Base-by-base conservation (phyloP, 2,329 filamentous ascomycete species). In the Aureobasidium sp. region DNA sequence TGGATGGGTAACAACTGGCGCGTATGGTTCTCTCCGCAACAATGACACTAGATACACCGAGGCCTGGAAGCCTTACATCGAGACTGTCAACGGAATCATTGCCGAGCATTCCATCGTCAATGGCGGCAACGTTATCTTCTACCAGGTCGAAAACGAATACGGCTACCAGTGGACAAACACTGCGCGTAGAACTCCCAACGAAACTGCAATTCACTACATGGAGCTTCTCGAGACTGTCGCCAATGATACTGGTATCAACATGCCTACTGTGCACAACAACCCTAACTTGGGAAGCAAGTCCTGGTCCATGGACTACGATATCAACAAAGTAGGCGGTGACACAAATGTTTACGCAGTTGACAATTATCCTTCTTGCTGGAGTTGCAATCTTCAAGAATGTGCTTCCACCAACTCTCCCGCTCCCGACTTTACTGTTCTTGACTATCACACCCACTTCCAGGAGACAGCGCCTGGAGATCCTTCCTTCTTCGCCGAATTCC, bases 341-440 rank as follows among this genome's bases (percentile, higher is more conserved):
- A 79, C 86, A 55, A 59, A 63, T 34, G 29, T 68, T 3, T 65
- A 63, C 27, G 61, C 61, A 9, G 50, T 65, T 0, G 63, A 65
- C n/a, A 79, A 76, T 63, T 83, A 82, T 59, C 80, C 78, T 1
- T 59, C 50, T 0, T 86, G 84, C 74, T 86, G 83, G 83, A 84
- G 81, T 59, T 87, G 85, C 69, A 83, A 86, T 61, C 71, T 86
- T 8, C 79, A 77, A 36, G 83, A 85, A 62, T 86, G 85, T 66
- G 82, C 79, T 1, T 79, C 81, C 2, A 83, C 81, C 0, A 86
- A 86, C 65, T 78, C 78, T 52, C 75, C 77, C 44, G 83, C 83
- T 25, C 78, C 83, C 1, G 77, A 83, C 2, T 86, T 84, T 68
- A 76, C 75, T 66, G 75, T 76, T 1, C 69, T 78, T 41, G 73